A percentile compares a stretch with the other conserved stretches of the same genome.
Evolutionary conservation across 352 stramenopile genomes (phyloP).

Genomic region (Ochromonadaceae sp.): DNA sequence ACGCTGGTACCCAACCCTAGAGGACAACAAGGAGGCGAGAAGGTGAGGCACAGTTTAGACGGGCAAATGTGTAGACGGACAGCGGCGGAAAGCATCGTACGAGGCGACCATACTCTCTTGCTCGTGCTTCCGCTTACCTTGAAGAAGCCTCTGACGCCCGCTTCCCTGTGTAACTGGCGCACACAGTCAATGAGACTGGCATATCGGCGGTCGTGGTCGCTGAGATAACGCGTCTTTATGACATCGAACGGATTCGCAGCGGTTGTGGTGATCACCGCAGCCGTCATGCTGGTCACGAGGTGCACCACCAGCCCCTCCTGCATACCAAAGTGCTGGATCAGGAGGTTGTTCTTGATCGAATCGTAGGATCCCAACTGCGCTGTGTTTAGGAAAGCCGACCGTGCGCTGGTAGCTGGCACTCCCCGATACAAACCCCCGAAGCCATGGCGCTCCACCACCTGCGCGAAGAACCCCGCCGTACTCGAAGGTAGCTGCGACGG

Average conservation of each 20-base stretch:
- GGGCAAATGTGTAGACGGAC: too few relatives aligned
- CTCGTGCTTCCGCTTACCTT: too few relatives aligned
- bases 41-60: too few relatives aligned
- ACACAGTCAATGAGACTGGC: slow-evolving; percentile 7
- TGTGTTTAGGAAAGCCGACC: slow-evolving; percentile 23
- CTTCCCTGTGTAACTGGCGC: too few relatives aligned
- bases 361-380: slow-evolving; percentile 27
- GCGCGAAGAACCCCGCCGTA: too few relatives aligned
- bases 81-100: too few relatives aligned
- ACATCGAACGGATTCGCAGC: slow-evolving; percentile 31
- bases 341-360: slow-evolving; percentile 28
- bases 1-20: too few relatives aligned
- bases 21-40: too few relatives aligned
- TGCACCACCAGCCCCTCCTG: slow-evolving; percentile 22
- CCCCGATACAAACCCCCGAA: slow-evolving; percentile 23
- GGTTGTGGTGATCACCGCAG: slow-evolving; percentile 25
- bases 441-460: slow-evolving; percentile 17
- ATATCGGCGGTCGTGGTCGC: too few relatives aligned
- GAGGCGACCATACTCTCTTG: too few relatives aligned
- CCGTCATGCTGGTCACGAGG: slow-evolving; percentile 19
- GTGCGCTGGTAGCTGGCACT: slow-evolving; percentile 19
- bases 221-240: slow-evolving; percentile 29
- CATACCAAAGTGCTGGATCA: slow-evolving; percentile 21
- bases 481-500: too few relatives aligned
- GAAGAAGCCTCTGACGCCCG: too few relatives aligned